These are phyloP conservation scores for Neonectria sp. DNA, from an alignment of 2,329 filamentous ascomycete species.

Conservation along the genomic window DNA sequence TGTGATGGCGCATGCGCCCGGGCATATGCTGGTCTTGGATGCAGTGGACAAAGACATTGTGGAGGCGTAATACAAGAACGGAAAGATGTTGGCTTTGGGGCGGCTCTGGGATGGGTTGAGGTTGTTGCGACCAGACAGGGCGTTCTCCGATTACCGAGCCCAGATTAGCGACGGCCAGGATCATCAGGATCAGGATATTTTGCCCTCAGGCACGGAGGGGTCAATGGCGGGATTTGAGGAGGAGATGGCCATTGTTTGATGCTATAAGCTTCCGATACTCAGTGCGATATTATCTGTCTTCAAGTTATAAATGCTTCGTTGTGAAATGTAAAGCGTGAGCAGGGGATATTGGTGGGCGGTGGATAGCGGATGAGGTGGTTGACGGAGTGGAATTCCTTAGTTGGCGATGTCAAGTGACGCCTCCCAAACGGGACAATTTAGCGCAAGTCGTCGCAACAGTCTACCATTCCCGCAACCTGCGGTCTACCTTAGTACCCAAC, in stretches of 20 bases:
- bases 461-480: background rate
- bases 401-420: conserved; percentile 41
- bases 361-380: background rate
- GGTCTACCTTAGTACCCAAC: conserved; percentile 19
- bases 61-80: background rate
- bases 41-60: conserved; percentile 57
- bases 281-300: background rate
- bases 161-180: conserved; percentile 27
- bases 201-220: background rate
- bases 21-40: conserved; percentile 75
- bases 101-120: background rate
- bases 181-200: conserved; percentile 4
- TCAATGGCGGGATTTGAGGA: background rate
- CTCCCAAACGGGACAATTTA: conserved; percentile 31
- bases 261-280: no score
- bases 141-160: conserved; percentile 14
- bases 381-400: conserved; percentile 1
- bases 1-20: conserved; percentile 74
- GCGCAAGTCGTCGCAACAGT: conserved; percentile 25
- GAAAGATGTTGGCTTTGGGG: background rate
- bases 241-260: background rate
- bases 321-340: background rate
- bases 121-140: background rate
- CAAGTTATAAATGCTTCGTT: background rate
- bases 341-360: background rate